Conservation (phyloP, 176 grass and related monocot species). For the Canna indica region DNA sequence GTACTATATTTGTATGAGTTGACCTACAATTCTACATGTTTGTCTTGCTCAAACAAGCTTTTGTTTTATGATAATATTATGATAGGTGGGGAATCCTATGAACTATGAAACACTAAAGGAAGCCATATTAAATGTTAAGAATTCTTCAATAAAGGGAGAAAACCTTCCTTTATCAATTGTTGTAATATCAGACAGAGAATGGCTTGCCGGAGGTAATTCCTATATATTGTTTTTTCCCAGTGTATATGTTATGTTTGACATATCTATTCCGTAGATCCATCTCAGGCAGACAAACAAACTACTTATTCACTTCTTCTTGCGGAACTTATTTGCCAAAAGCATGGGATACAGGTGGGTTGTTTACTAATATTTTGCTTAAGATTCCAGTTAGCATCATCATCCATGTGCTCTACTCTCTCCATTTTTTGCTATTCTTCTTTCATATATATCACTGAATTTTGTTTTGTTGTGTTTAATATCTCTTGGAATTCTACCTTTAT, state of each 20-base stretch:
- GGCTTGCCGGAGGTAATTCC: constrained; percentile 62
- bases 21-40: background rate
- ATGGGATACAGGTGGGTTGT: constrained; percentile 59
- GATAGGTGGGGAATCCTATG: constrained; percentile 76
- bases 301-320: constrained; percentile 90
- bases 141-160: constrained; percentile 34
- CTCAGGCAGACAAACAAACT: constrained; percentile 82
- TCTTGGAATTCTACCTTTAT: background rate
- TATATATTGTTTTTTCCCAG: constrained; percentile 5
- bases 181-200: constrained; percentile 78
- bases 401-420: background rate
- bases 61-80: constrained; percentile 19
- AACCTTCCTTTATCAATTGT: constrained; percentile 66
- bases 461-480: background rate
- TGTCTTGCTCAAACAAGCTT: background rate
- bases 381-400: no score
- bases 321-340: constrained; percentile 90
- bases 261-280: constrained; percentile 50
- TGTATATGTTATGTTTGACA: constrained; percentile 22
- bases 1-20: background rate
- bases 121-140: constrained; percentile 51
- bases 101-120: constrained; percentile 87
- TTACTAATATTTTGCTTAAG: constrained; percentile 19
- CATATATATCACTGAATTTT: background rate
- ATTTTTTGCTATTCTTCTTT: background rate